Evolutionary conservation across 2,329 filamentous ascomycete species (phyloP).

Genomic region (Botrytis elliptica): DNA sequence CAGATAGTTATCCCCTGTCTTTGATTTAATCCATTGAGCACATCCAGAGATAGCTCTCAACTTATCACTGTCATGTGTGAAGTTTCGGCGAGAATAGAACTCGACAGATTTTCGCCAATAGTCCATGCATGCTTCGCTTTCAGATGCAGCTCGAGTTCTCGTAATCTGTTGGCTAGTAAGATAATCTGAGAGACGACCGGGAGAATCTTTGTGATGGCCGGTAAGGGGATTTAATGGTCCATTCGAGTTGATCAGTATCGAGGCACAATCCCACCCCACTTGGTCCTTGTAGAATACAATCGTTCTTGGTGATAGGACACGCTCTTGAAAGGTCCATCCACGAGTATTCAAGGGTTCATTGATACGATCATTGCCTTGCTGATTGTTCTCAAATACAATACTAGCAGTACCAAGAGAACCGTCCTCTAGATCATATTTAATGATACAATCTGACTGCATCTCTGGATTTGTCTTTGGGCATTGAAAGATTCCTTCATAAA

Average conservation of each 20-base stretch:
- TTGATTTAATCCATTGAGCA: conserved; percentile 6
- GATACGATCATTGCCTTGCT: neutral
- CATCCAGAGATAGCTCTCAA: conserved; percentile 3
- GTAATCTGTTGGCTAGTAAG: neutral
- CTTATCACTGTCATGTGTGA: neutral
- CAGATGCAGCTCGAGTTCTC: neutral
- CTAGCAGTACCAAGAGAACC: neutral
- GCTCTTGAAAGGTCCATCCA: conserved; percentile 1
- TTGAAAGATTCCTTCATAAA: neutral
- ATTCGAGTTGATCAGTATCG: conserved; percentile 2
- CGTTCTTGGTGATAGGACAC: neutral
- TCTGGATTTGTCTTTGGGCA: neutral
- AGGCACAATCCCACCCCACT: neutral
- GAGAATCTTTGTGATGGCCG: neutral
- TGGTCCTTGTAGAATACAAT: neutral
- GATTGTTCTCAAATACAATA: neutral
- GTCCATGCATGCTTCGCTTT: neutral
- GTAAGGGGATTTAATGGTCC: neutral
- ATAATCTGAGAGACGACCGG: neutral
- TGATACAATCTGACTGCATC: neutral
- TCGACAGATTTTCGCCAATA: neutral
- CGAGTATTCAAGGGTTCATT: neutral
- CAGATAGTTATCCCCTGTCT: neutral
- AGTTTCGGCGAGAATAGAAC: neutral
- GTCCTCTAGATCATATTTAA: neutral